A percentile compares a stretch with the other conserved stretches of the same genome.
Evolutionary conservation across 257 asterid genomes (phyloP).

Genomic region (Jacaranda mimosifolia): DNA sequence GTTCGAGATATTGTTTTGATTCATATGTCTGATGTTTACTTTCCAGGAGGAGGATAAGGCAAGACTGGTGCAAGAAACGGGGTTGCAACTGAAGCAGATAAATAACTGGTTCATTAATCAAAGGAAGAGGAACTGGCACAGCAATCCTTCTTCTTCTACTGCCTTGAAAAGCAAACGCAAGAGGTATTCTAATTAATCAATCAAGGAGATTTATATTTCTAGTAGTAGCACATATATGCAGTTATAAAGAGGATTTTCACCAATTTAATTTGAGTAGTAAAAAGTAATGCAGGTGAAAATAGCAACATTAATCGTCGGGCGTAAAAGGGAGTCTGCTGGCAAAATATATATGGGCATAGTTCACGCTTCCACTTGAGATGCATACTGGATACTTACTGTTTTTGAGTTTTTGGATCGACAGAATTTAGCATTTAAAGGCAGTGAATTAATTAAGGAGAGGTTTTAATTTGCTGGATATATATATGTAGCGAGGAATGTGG

Average conservation of each 20-base stretch:
- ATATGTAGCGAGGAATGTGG: no score
- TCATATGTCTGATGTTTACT: background rate
- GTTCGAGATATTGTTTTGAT: background rate
- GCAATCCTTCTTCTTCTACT: conserved; percentile 64
- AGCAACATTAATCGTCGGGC: background rate
- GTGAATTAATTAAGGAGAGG: no score
- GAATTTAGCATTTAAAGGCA: no score
- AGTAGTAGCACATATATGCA: background rate
- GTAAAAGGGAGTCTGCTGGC: background rate
- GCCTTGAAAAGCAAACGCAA: conserved; percentile 66
- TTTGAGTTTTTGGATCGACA: no score
- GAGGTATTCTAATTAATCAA: conserved; percentile 45
- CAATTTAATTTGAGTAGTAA: background rate
- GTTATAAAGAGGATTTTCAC: background rate
- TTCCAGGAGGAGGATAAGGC: conserved; percentile 73
- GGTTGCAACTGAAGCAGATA: conserved; percentile 70
- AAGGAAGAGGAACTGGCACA: conserved; percentile 84
- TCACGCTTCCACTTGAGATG: background rate
- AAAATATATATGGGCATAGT: no score
- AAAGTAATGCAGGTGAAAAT: background rate
- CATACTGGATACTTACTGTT: no score
- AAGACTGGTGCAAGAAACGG: conserved; percentile 71
- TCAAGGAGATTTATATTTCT: background rate
- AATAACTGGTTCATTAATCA: conserved; percentile 51
- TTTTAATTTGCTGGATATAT: no score